These are phyloP conservation scores for Russula emetica DNA, from an alignment of 768 basidiomycete genomes.

Conservation along the genomic window DNA sequence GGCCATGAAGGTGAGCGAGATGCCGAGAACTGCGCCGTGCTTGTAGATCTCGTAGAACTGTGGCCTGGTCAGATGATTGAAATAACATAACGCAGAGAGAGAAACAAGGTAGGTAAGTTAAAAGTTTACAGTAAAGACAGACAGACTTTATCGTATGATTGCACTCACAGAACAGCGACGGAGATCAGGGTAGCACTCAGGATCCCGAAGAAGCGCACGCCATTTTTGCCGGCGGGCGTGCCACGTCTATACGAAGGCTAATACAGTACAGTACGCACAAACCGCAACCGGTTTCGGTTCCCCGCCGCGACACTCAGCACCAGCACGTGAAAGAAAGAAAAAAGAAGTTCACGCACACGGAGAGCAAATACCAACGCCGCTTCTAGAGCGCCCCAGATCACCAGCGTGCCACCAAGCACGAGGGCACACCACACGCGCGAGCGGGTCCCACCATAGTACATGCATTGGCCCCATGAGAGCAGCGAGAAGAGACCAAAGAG, in stretches of 20 bases:
- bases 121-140: not conserved
- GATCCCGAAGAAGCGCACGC: slow-evolving; percentile 57
- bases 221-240: slow-evolving; percentile 33
- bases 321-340: not conserved
- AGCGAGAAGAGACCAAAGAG: slow-evolving; percentile 57
- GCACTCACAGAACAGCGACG: slow-evolving; percentile 42
- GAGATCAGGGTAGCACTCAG: slow-evolving; percentile 55
- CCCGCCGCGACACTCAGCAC: not conserved
- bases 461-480: slow-evolving; percentile 68
- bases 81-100: not conserved
- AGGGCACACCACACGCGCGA: slow-evolving; percentile 36
- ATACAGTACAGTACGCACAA: too few species aligned
- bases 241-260: slow-evolving; percentile 40
- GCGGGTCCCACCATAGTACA: slow-evolving; percentile 54
- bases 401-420: slow-evolving; percentile 39
- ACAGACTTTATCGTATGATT: too few species aligned
- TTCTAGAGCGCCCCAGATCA: slow-evolving; percentile 54
- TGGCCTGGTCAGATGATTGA: slow-evolving; percentile 38
- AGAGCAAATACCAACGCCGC: slow-evolving; percentile 55
- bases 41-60: slow-evolving; percentile 77
- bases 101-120: not conserved
- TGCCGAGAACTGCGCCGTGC: slow-evolving; percentile 57
- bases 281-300: too few species aligned
- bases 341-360: slow-evolving; percentile 37
- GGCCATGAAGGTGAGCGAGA: slow-evolving; percentile 63